Conservation (phyloP, 2,329 filamentous ascomycete species). For the Penicillium palitans region DNA sequence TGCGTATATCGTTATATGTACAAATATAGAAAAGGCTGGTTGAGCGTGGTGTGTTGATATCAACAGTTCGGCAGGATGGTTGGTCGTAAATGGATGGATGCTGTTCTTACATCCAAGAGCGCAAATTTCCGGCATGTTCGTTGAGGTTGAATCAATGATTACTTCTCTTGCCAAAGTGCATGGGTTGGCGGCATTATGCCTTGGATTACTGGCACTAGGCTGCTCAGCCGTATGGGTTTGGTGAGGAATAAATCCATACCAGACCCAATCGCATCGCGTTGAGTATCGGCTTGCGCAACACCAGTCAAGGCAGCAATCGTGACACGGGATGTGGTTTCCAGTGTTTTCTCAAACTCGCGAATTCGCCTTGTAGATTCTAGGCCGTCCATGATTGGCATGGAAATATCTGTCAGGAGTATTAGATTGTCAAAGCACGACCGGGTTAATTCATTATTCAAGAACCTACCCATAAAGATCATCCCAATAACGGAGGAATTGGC, state of each 20-base stretch:
- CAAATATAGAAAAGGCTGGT: neutral
- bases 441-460: no score
- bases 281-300: conserved; percentile 28
- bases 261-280: conserved; percentile 30
- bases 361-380: conserved; percentile 32
- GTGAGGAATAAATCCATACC: conserved; percentile 35
- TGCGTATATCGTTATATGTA: neutral
- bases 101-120: neutral
- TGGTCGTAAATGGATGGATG: neutral
- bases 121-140: neutral
- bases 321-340: neutral
- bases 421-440: neutral
- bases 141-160: neutral
- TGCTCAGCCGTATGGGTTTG: conserved; percentile 27
- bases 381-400: conserved; percentile 41
- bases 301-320: conserved; percentile 33
- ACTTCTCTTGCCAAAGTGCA: neutral
- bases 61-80: neutral
- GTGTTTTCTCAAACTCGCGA: conserved; percentile 25
- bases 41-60: neutral
- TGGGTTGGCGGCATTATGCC: neutral
- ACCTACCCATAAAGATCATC: conserved; percentile 22
- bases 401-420: conserved; percentile 29
- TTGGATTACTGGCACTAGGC: conserved; percentile 5
- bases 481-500: conserved; percentile 1